Evolutionary conservation across 108 stramenopile species (phyloP).

Genomic region (Asterionellopsis glacialis): DNA sequence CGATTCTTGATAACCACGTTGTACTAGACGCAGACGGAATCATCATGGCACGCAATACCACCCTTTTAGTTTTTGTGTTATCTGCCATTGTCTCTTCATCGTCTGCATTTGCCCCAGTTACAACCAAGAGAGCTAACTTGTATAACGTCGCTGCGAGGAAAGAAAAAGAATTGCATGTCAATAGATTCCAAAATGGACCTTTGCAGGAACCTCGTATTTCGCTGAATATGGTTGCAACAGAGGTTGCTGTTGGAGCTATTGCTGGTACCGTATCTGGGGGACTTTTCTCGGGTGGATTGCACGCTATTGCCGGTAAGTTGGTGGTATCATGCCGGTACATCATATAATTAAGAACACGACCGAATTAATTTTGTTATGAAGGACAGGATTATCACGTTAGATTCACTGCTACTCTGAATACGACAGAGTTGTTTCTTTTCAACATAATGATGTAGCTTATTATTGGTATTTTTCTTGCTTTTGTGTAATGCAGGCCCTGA

Average conservation of each 20-base stretch:
- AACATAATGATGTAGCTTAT: not conserved
- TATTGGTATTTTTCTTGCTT: constrained; percentile 1
- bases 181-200: too few species aligned
- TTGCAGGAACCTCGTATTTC: not conserved
- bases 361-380: too few species aligned
- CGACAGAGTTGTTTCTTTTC: not conserved
- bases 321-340: too few species aligned
- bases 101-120: not conserved
- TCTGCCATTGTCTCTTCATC: not conserved
- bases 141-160: too few species aligned
- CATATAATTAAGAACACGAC: too few species aligned
- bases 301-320: constrained; percentile 89
- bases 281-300: constrained; percentile 85
- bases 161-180: too few species aligned
- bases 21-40: too few species aligned
- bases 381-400: too few species aligned
- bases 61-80: not conserved
- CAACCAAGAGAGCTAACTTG: too few species aligned
- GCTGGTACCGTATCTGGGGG: constrained; percentile 76
- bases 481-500: constrained; percentile 67
- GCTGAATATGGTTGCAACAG: not conserved
- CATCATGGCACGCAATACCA: too few species aligned
- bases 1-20: too few species aligned
- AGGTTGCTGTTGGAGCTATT: constrained; percentile 33
- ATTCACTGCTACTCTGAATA: not conserved